A percentile compares a stretch with the other conserved stretches of the same genome.
Evolutionary conservation across 148 eudicot genomes (phyloP).

Genomic region (Diospyros kaki): DNA sequence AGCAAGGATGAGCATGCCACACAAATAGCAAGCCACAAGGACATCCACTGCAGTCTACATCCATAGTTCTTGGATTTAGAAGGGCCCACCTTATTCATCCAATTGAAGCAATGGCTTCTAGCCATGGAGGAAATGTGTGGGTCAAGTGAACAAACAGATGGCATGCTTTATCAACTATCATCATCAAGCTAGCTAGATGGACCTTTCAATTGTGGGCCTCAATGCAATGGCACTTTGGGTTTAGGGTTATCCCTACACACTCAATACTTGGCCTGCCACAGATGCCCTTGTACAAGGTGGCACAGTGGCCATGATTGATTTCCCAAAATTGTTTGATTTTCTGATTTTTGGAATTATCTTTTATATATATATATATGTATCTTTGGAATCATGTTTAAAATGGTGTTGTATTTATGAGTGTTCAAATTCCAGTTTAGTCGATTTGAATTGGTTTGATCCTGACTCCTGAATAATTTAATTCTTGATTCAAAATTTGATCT

Average conservation of each 20-base stretch:
- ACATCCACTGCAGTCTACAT: conserved; percentile 8
- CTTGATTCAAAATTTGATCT: no score
- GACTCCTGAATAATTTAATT: no score
- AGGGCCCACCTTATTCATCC: conserved; percentile 10
- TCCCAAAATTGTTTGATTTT: neutral
- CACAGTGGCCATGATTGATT: no score
- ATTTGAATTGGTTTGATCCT: no score
- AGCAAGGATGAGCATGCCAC: conserved; percentile 16
- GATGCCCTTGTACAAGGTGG: no score
- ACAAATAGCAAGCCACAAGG: neutral
- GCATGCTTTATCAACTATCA: neutral
- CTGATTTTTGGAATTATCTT: no score
- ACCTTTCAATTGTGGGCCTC: conserved; percentile 10
- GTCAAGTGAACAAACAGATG: neutral
- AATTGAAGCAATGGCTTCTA: neutral
- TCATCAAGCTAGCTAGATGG: neutral
- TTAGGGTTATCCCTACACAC: no score
- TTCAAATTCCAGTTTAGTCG: no score
- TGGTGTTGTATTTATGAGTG: neutral
- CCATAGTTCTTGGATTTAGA: neutral
- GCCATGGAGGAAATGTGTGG: conserved; percentile 2
- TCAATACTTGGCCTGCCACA: no score
- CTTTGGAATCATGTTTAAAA: neutral
- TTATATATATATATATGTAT: no score
- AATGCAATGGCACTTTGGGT: neutral